Conservation (phyloP, 805 yeast genomes). For the Teunomyces pallodes region DNA sequence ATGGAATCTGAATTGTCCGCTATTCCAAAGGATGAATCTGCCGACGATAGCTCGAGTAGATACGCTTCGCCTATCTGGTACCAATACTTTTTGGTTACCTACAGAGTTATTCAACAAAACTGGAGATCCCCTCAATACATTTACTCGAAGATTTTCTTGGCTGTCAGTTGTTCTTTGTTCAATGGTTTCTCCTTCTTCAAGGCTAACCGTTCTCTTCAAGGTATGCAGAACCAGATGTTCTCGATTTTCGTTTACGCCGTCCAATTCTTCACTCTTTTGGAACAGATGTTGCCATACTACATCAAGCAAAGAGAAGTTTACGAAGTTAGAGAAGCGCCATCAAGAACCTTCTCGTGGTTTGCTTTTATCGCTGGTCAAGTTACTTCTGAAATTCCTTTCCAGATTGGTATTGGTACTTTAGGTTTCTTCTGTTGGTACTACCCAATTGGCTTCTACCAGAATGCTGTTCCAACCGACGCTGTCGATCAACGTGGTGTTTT, state of each 20-base stretch:
- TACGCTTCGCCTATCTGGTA: conserved; percentile 26
- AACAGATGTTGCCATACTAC: conserved; percentile 45
- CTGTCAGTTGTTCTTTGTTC: conserved; percentile 51
- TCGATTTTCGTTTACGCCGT: conserved; percentile 46
- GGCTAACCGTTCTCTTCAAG: conserved; percentile 55
- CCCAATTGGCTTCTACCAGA: conserved; percentile 39
- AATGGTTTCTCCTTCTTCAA: conserved; percentile 72
- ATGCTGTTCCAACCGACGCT: conserved; percentile 7
- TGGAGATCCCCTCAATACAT: conserved; percentile 66
- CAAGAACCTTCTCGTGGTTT: conserved; percentile 44
- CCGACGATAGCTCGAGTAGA: conserved; percentile 19
- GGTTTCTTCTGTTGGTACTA: conserved; percentile 54
- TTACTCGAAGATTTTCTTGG: conserved; percentile 55
- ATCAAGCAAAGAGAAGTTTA: conserved; percentile 42
- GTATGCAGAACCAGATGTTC: conserved; percentile 64
- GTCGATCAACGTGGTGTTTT: conserved; percentile 9
- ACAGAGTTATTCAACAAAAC: conserved; percentile 2
- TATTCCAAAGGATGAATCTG: conserved; percentile 22
- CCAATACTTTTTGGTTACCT: conserved; percentile 20
- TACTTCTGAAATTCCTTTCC: conserved; percentile 48
- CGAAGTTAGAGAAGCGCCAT: conserved; percentile 46
- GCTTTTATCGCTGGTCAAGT: conserved; percentile 40
- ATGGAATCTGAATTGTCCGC: conserved; percentile 16
- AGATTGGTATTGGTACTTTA: conserved; percentile 41
- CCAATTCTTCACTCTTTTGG: conserved; percentile 38